Conservation (phyloP, 2,329 filamentous ascomycete species). For the Clonostachys sp. region DNA sequence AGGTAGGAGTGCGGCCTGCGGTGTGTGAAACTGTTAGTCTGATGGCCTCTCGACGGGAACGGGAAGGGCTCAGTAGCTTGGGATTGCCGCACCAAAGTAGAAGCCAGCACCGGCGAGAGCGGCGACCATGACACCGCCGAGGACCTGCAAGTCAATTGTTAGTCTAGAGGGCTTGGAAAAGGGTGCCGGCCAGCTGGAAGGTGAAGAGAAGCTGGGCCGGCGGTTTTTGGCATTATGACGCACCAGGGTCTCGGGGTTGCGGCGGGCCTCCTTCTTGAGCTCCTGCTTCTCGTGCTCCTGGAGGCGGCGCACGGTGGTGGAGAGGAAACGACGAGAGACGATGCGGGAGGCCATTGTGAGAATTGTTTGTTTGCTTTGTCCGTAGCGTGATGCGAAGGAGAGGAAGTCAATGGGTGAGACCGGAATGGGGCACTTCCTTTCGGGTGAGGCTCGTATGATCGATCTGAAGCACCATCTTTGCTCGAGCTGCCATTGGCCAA, state of each 20-base stretch:
- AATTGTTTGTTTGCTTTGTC: constrained; percentile 9
- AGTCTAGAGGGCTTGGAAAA: constrained; percentile 7
- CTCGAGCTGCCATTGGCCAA: constrained; percentile 6
- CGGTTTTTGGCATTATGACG: constrained; percentile 24
- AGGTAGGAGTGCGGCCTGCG: constrained; percentile 77
- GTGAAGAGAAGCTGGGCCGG: neutral
- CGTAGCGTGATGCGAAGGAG: neutral
- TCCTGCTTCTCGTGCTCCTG: constrained; percentile 35
- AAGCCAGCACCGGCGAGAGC: constrained; percentile 85
- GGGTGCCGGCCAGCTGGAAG: neutral
- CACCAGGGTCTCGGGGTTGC: constrained; percentile 41
- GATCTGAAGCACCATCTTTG: constrained; percentile 13
- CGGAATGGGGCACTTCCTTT: constrained; percentile 1
- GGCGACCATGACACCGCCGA: constrained; percentile 85
- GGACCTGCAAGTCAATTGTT: constrained; percentile 55
- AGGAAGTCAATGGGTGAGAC: constrained; percentile 4
- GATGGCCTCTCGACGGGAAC: neutral
- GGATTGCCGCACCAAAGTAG: constrained; percentile 65
- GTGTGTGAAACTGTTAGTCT: neutral
- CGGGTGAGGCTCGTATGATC: constrained; percentile 20
- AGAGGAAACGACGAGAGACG: constrained; percentile 47
- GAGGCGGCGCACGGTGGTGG: constrained; percentile 48
- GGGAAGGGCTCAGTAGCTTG: neutral
- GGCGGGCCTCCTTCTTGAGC: constrained; percentile 55
- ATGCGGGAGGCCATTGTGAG: constrained; percentile 51